These are phyloP conservation scores for Scopulariopsis brevicaulis DNA, from an alignment of 2,329 filamentous ascomycete species.

Conservation along the genomic window DNA sequence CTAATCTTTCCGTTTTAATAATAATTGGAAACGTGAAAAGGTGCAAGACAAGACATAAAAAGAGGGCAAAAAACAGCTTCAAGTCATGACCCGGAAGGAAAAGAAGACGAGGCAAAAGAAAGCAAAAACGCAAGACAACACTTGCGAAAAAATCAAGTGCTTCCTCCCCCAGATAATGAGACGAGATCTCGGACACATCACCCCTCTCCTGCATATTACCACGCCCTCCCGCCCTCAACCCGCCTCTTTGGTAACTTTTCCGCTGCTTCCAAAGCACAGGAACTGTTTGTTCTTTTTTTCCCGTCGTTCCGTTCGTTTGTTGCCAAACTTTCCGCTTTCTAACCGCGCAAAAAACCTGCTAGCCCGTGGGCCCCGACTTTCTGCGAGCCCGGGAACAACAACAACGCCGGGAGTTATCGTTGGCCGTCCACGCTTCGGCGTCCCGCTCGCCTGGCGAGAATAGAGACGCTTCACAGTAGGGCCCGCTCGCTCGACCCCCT, in stretches of 20 bases:
- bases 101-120: neutral
- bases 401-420: neutral
- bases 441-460: no score
- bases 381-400: neutral
- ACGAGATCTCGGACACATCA: neutral
- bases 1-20: slow-evolving; percentile 25
- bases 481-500: neutral
- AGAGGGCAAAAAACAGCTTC: neutral
- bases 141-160: neutral
- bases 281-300: neutral
- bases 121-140: neutral
- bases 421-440: neutral
- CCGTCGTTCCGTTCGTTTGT: slow-evolving; percentile 3
- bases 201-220: neutral
- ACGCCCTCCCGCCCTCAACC: neutral
- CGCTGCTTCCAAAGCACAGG: neutral
- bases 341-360: neutral
- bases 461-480: no score
- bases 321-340: slow-evolving; percentile 4
- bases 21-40: slow-evolving; percentile 4
- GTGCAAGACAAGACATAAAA: neutral
- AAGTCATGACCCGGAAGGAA: neutral
- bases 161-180: neutral
- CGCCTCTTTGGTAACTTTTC: neutral
- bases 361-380: neutral